Conservation (phyloP, 768 basidiomycete genomes). For the Tricholoma hemisulphureum region DNA sequence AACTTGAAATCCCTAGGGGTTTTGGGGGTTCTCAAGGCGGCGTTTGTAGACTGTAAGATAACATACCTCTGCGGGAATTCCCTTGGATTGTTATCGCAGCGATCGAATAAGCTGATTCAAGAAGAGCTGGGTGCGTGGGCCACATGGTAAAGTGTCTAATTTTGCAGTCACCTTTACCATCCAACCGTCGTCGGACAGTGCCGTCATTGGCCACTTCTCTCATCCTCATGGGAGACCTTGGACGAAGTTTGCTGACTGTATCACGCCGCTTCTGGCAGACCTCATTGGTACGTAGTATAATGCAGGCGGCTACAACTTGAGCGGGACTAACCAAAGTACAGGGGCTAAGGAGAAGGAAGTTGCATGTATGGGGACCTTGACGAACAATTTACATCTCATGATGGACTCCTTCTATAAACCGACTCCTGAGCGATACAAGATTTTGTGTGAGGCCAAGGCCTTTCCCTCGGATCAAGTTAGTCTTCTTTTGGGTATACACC, state of each 20-base stretch:
- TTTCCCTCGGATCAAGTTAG: constrained; percentile 96
- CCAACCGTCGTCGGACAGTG: constrained; percentile 57
- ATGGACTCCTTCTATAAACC: constrained; percentile 95
- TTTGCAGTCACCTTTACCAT: constrained; percentile 13
- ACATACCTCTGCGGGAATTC: constrained; percentile 97
- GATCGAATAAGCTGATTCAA: constrained; percentile 67
- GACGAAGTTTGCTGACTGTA: constrained; percentile 71
- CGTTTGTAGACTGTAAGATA: constrained; percentile 48
- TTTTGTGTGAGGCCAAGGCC: constrained; percentile 89
- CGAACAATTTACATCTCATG: constrained; percentile 93
- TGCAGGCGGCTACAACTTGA: neutral
- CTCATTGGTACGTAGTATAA: constrained; percentile 64
- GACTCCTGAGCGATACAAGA: constrained; percentile 80
- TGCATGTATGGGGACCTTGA: constrained; percentile 93
- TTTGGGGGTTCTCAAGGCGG: constrained; percentile 5
- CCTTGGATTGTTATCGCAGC: constrained; percentile 77
- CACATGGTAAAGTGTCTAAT: constrained; percentile 46
- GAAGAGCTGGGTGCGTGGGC: constrained; percentile 88
- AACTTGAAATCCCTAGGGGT: neutral
- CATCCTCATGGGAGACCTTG: constrained; percentile 86
- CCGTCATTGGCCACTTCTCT: constrained; percentile 83
- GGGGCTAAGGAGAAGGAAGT: constrained; percentile 89
- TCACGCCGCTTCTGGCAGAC: constrained; percentile 73
- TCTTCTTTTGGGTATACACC: constrained; percentile 13
- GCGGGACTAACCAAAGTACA: constrained; percentile 32